Conservation (phyloP, 352 stramenopile genomes). For the Pythium grandisporangium region DNA sequence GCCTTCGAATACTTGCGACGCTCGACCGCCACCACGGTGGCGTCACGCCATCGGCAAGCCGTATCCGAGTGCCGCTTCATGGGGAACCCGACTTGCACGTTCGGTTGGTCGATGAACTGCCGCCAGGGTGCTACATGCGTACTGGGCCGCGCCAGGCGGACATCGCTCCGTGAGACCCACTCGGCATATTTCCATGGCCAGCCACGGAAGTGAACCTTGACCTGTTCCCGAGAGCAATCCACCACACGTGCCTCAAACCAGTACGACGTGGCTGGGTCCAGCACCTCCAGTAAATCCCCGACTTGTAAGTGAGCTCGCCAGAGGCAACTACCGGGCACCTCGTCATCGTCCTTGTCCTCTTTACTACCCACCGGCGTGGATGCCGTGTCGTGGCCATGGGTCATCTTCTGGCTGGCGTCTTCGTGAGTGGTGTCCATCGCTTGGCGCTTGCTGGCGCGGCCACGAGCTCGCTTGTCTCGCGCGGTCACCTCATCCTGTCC, state of each 20-base stretch:
- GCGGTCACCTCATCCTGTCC: neutral
- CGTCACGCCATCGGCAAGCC: slow-evolving; percentile 5
- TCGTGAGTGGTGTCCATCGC: slow-evolving; percentile 31
- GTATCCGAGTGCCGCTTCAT: slow-evolving; percentile 1
- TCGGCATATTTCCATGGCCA: slow-evolving; percentile 90
- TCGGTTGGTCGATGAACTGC: slow-evolving; percentile 4
- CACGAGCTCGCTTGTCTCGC: neutral
- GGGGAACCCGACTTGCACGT: slow-evolving; percentile 13
- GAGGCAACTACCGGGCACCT: neutral
- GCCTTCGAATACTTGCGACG: neutral
- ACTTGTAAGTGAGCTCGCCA: slow-evolving; percentile 8
- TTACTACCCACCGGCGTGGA: neutral
- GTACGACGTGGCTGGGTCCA: slow-evolving; percentile 5
- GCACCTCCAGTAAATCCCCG: slow-evolving; percentile 10
- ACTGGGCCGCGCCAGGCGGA: slow-evolving; percentile 73
- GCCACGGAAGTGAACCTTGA: slow-evolving; percentile 87
- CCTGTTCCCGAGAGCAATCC: slow-evolving; percentile 26
- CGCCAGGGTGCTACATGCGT: slow-evolving; percentile 27
- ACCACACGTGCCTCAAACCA: slow-evolving; percentile 38
- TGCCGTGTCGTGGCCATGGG: neutral
- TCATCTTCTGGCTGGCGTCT: neutral
- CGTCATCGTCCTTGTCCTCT: slow-evolving; percentile 1
- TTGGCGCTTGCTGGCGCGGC: neutral
- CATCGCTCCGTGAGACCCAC: slow-evolving; percentile 74
- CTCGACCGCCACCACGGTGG: slow-evolving; percentile 4